A percentile compares a stretch with the other conserved stretches of the same genome.
phyloP scores from a whole-genome alignment of 768 basidiomycete genomes.

The Lactarius pseudohatsudake region DNA sequence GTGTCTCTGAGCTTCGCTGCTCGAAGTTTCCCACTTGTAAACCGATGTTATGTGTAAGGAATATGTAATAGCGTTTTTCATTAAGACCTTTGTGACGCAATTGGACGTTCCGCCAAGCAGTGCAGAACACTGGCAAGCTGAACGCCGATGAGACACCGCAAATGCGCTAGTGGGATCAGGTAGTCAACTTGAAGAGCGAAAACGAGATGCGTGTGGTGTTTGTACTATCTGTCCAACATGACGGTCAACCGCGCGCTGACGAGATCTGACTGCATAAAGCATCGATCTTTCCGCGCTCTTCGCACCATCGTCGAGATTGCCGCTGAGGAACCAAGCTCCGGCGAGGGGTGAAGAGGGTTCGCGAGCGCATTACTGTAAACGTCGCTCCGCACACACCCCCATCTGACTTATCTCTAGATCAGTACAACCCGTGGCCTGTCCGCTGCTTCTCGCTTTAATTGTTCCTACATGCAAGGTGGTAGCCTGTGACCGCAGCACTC shows the following conservation, averaged over 20 bases:
- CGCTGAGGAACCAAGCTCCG: constrained; percentile 40
- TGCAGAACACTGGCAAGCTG: neutral
- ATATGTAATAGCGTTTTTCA: neutral
- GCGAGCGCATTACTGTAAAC: no score
- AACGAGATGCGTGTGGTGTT: no score
- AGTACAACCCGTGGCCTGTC: constrained; percentile 31
- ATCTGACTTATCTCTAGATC: constrained; percentile 64
- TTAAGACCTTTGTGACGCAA: neutral
- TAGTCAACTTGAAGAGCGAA: no score
- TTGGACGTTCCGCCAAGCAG: neutral
- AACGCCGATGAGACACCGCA: neutral
- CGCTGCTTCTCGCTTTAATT: constrained; percentile 23
- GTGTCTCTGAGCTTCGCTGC: neutral
- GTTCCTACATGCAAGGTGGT: neutral
- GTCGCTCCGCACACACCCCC: constrained; percentile 40
- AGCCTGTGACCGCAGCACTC: constrained; percentile 57
- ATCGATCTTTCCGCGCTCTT: constrained; percentile 50
- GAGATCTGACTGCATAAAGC: neutral
- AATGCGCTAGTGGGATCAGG: neutral
- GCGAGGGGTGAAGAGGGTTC: neutral
- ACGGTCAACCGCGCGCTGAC: no score
- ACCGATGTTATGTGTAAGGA: neutral
- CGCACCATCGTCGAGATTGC: constrained; percentile 56
- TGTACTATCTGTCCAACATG: no score
- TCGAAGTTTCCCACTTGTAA: neutral